These are phyloP conservation scores for Plantago major DNA, from an alignment of 257 asterid species.

Conservation along the genomic window DNA sequence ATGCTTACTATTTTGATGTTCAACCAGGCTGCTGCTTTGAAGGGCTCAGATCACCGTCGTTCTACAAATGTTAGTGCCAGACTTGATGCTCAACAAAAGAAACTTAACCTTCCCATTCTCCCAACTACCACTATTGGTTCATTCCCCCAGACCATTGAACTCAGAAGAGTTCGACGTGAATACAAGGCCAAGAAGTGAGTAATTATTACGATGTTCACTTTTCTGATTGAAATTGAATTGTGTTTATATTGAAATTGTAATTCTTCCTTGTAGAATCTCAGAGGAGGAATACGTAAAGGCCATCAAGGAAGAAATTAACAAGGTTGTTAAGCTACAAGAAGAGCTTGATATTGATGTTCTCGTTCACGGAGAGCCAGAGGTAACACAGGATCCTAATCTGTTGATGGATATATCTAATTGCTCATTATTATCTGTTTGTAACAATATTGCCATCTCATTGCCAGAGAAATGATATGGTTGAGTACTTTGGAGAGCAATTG, in stretches of 20 bases:
- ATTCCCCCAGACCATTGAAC: conserved; percentile 92
- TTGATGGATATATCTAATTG: background rate
- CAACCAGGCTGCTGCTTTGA: conserved; percentile 67
- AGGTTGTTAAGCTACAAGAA: conserved; percentile 95
- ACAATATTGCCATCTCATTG: conserved; percentile 19
- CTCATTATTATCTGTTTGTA: background rate
- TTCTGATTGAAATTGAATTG: background rate
- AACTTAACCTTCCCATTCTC: conserved; percentile 93
- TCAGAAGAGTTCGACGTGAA: conserved; percentile 96
- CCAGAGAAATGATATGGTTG: conserved; percentile 98
- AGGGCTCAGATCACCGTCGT: conserved; percentile 97
- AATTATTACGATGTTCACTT: conserved; percentile 3
- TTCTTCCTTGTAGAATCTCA: conserved; percentile 53
- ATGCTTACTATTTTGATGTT: conserved; percentile 21
- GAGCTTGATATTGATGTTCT: conserved; percentile 97
- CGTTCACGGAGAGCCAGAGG: conserved; percentile 99
- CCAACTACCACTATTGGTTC: conserved; percentile 99
- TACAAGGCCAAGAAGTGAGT: conserved; percentile 91
- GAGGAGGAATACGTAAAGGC: conserved; percentile 83
- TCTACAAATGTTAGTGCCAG: conserved; percentile 88
- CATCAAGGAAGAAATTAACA: conserved; percentile 82
- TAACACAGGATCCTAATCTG: conserved; percentile 19
- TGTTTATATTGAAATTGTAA: conserved; percentile 16
- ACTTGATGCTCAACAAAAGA: conserved; percentile 95
- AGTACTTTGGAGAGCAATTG: conserved; percentile 96